A percentile compares a stretch with the other conserved stretches of the same genome.
phyloP scores from a whole-genome alignment of 352 stramenopile species.

The Phytophthora palmivora region DNA sequence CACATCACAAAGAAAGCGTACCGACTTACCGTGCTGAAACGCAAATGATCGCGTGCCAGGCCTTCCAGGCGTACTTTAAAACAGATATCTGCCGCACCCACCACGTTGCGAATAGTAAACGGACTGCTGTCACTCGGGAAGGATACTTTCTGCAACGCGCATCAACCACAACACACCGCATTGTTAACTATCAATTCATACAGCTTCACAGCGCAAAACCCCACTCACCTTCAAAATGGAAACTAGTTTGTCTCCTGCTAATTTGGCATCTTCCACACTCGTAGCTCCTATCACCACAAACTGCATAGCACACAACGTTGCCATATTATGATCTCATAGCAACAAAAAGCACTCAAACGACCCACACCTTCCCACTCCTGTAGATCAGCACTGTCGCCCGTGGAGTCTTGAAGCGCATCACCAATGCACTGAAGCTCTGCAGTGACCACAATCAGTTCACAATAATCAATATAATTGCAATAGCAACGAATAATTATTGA shows the following conservation, averaged over 20 bases:
- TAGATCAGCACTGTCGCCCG: conserved; percentile 69
- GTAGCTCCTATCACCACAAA: conserved; percentile 70
- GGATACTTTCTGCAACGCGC: conserved; percentile 60
- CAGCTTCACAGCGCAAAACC: too few species aligned
- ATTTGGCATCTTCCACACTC: conserved; percentile 43
- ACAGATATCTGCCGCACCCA: conserved; percentile 92
- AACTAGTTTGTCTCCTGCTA: conserved; percentile 62
- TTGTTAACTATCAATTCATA: background rate
- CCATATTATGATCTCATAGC: too few species aligned
- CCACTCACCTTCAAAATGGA: conserved; percentile 59
- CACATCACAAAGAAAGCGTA: background rate
- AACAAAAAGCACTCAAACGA: background rate
- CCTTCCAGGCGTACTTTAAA: conserved; percentile 85
- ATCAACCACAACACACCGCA: background rate
- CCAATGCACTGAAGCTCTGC: conserved; percentile 69
- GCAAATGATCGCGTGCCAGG: conserved; percentile 58
- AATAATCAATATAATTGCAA: background rate
- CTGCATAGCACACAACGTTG: conserved; percentile 35
- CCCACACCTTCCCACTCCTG: conserved; percentile 64
- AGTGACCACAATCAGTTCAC: background rate
- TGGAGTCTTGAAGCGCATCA: conserved; percentile 69
- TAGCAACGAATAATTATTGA: background rate
- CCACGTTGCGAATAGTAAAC: conserved; percentile 86
- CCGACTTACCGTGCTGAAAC: conserved; percentile 69
- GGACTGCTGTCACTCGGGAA: conserved; percentile 51